Conservation (phyloP, 2,329 filamentous ascomycete species). For the Ascosphaera aggregata region DNA sequence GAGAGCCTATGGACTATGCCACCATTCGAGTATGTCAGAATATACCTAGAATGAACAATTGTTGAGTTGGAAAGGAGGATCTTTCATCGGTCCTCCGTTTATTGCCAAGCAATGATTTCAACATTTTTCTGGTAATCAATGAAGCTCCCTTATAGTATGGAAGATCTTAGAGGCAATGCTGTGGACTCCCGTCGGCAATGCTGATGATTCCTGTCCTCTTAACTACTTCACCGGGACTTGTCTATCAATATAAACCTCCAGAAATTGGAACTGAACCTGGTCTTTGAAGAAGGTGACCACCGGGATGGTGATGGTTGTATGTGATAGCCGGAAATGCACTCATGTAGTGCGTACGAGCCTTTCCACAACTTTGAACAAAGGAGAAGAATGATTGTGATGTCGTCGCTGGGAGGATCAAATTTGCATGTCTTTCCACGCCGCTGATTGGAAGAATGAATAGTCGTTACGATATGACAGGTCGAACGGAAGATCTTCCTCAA, state of each 20-base stretch:
- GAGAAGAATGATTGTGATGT: conserved; percentile 7
- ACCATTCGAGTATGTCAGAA: conserved; percentile 1
- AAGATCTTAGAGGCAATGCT: too few species aligned
- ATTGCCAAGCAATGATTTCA: background rate
- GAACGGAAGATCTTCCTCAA: background rate
- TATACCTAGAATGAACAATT: conserved; percentile 33
- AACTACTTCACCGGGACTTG: too few species aligned
- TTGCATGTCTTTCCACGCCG: conserved; percentile 3
- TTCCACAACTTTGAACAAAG: conserved; percentile 3
- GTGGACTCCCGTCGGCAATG: too few species aligned
- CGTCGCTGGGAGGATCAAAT: conserved; percentile 5
- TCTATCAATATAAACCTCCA: too few species aligned
- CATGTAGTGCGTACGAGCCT: conserved; percentile 15
- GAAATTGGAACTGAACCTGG: too few species aligned
- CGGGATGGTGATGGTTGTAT: background rate
- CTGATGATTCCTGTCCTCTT: too few species aligned
- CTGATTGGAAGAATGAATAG: background rate
- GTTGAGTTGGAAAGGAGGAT: conserved; percentile 30
- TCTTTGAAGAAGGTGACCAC: too few species aligned
- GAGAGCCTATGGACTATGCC: conserved; percentile 1
- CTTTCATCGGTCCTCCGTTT: conserved; percentile 9
- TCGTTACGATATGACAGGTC: background rate
- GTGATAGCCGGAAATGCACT: conserved; percentile 10
- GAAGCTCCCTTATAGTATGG: too few species aligned
- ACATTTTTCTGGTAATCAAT: background rate